Base-by-base conservation (phyloP, 192 early-diverging fungal genomes). In the Umbelopsis isabellina region DNA sequence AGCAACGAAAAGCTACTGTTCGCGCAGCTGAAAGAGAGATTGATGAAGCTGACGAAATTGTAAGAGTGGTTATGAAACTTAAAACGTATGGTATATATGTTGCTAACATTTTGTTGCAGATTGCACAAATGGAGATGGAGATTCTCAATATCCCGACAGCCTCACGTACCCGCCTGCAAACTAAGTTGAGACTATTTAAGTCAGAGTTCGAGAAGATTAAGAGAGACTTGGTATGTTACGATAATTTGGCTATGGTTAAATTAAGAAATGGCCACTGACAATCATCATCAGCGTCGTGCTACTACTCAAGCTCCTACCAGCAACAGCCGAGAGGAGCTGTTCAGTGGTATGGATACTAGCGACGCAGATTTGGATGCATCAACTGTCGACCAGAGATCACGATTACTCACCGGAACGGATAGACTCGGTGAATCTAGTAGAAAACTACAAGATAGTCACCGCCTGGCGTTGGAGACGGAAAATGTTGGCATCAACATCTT, bases 61-160 rank as follows among this genome's bases (percentile, higher is more conserved):
- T 94, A 88, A 45, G 81, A 68, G 27, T 25, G 5, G 27, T 7
- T 8, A 44, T 46, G 1, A 9, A 33, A 27, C 20, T 6, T 2
- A 25, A 18, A 50, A 20, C 5, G 41, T 35, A 15, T 15, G 16
- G 4, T 73, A 13, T 1, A 2, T 18, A 9, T 65, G n/a, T 64
- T 30, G 4, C 65, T 69, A 21, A 21, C 18, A 1, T 6, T n/a
- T 21, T 9, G 49, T 12, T 70, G 25, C 79, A 94, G 93, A 68
- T 94, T 49, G 88, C 87, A 55, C 94, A 96, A 85, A 93, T 98
- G 91, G 97, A 97, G 73, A 91, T 96, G 80, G 97, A 98, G 74
- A 82, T 96, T 8, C 73, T 91, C 20, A 91, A 93, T 23, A 82
- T 95, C 15, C 84, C 89, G 13, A 79, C 85, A 2, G 76, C 90